phyloP scores from a whole-genome alignment of 2,329 filamentous ascomycete genomes.

The Trichophaea hybrida region DNA sequence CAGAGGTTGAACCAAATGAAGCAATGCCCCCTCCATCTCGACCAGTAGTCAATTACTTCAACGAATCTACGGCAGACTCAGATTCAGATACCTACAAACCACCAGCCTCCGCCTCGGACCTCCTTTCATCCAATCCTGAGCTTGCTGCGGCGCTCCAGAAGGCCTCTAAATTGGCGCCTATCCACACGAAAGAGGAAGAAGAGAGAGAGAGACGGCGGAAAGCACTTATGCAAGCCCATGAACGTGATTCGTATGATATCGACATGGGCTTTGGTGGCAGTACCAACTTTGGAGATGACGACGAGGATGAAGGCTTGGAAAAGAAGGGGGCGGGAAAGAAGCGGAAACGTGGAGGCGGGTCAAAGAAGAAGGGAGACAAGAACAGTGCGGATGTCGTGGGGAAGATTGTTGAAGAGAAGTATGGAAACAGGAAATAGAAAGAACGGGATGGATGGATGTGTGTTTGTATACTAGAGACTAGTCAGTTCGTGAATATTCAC shows the following conservation, averaged over 20 bases:
- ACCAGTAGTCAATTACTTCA: constrained; percentile 43
- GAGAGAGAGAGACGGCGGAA: constrained; percentile 54
- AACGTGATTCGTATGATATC: constrained; percentile 76
- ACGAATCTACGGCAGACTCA: constrained; percentile 38
- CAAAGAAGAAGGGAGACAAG: constrained; percentile 63
- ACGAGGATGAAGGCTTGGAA: constrained; percentile 41
- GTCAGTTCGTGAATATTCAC: too few relatives aligned
- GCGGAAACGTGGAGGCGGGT: constrained; percentile 54
- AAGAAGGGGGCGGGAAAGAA: constrained; percentile 35
- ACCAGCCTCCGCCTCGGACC: constrained; percentile 28
- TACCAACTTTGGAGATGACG: constrained; percentile 65
- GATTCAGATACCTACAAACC: constrained; percentile 32
- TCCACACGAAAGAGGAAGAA: constrained; percentile 32
- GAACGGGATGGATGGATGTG: too few relatives aligned
- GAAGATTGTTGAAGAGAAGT: constrained; percentile 55
- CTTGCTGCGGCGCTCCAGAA: constrained; percentile 74
- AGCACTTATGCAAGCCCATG: constrained; percentile 57
- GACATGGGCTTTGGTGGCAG: constrained; percentile 90
- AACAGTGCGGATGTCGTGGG: constrained; percentile 71
- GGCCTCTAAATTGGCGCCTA: constrained; percentile 40
- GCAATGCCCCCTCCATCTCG: constrained; percentile 22
- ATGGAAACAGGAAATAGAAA: constrained; percentile 30
- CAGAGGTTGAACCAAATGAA: neutral
- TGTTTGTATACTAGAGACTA: too few relatives aligned
- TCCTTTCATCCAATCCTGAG: constrained; percentile 46